Base-by-base conservation (phyloP, 306 rosid species). In the Vachellia pachyceras region DNA sequence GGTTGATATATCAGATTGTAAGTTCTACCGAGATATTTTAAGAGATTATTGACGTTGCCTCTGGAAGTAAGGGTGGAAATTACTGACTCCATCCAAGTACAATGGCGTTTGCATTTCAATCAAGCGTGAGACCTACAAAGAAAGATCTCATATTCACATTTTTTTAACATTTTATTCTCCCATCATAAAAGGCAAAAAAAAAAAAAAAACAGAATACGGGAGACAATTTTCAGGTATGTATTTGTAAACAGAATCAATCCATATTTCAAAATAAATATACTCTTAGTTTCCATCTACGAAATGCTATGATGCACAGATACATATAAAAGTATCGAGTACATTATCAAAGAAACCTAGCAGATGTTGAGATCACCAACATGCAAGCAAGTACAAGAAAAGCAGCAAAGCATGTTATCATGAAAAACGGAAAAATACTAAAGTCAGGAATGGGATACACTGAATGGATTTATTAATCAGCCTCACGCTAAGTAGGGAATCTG, bases 81-180 rank as follows among this genome's bases (percentile, higher is more conserved):
- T 41, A 15, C 78, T 45, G 58, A 91, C 89, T 82, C 93, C 94
- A 54, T 90, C 97, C 91, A 95, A 76, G 78, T 93, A 95, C 65
- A 93, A 64, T 25, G 93, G 96, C 11, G 97, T 84, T 77, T 95
- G 99, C 99, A 95, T 95, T 86, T 95, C 97, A 75, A 93, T 87
- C 89, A 95, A 81, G 77, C 99, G 94, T 4, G 97, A 95, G 54
- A 89, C 98, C 99, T 95, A 74, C 85, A 79, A 9, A 22, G 46
- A 66, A 80, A 84, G 54, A 75, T 23, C 25, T n/a, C 45, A 55
- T 82, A 75, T 77, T 83, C 66, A 55, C 58, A 78, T 64, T 72
- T 73, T 9, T 11, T 70, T 54, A 44, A 0, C 2, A 1, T 29
- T 29, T 29, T 29, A 29, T 61, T 78, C 7, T 23, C 65, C 67